Conservation (phyloP, 2,329 filamentous ascomycete species). For the Fusarium heterosporum region DNA sequence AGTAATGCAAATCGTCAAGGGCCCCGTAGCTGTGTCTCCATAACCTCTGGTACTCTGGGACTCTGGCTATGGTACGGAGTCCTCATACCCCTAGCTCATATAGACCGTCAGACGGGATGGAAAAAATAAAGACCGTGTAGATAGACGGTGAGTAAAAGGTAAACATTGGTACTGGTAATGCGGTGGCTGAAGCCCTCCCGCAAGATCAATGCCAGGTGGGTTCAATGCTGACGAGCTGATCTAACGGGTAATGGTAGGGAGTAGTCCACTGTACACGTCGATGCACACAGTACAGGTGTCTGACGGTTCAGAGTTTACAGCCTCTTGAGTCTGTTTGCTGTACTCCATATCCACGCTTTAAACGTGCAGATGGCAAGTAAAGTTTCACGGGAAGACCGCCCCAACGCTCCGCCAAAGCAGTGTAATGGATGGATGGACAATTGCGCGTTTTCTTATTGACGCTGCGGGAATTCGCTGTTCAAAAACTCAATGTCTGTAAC, state of each 20-base stretch:
- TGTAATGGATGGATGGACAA: conserved; percentile 3
- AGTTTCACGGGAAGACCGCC: conserved; percentile 30
- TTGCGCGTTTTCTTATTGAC: conserved; percentile 1
- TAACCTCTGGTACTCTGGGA: conserved; percentile 36
- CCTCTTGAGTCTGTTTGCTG: conserved; percentile 12
- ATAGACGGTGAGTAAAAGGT: conserved; percentile 33
- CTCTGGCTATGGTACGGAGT: conserved; percentile 21
- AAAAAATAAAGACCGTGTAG: conserved; percentile 25
- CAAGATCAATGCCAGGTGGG: conserved; percentile 26
- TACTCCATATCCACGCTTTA: conserved; percentile 3
- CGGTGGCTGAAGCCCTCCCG: conserved; percentile 30
- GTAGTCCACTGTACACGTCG: not conserved
- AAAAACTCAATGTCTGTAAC: conserved; percentile 11
- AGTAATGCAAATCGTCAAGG: conserved; percentile 31
- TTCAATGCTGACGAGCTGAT: conserved; percentile 33
- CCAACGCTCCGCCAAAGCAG: conserved; percentile 18
- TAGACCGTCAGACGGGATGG: conserved; percentile 17
- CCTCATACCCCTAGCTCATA: conserved; percentile 1
- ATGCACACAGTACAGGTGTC: conserved; percentile 8
- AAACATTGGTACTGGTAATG: not conserved
- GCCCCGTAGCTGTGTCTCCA: conserved; percentile 28
- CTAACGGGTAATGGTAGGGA: not conserved
- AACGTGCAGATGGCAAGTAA: conserved; percentile 25
- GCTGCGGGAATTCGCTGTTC: not conserved
- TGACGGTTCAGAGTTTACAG: conserved; percentile 15